A percentile compares a stretch with the other conserved stretches of the same genome.
phyloP scores from a whole-genome alignment of 495 filamentous ascomycete species.

The Penicillium psychrofluorescens region DNA sequence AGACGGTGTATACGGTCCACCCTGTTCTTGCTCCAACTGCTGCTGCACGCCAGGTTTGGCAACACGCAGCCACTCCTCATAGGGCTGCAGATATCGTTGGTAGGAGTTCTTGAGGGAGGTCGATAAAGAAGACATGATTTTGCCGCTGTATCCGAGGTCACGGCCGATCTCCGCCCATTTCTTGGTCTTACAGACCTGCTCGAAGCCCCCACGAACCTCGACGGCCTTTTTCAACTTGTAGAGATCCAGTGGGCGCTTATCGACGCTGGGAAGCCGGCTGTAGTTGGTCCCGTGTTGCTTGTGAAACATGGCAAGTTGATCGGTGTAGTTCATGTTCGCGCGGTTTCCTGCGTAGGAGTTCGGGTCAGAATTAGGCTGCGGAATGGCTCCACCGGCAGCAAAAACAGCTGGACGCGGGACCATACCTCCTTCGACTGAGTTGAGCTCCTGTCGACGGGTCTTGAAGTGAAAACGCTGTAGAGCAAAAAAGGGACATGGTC shows the following conservation, averaged over 20 bases:
- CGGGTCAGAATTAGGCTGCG: slow-evolving; percentile 30
- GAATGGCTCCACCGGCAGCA: slow-evolving; percentile 24
- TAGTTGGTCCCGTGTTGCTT: slow-evolving; percentile 92
- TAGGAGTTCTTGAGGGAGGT: slow-evolving; percentile 99
- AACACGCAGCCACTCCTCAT: slow-evolving; percentile 87
- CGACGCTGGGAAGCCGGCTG: slow-evolving; percentile 89
- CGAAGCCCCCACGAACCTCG: slow-evolving; percentile 86
- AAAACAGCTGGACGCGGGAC: slow-evolving; percentile 27
- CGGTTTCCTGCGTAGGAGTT: slow-evolving; percentile 62
- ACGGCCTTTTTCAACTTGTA: slow-evolving; percentile 97
- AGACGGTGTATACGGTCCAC: slow-evolving; percentile 90
- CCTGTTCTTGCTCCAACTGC: slow-evolving; percentile 86
- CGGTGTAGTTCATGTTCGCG: slow-evolving; percentile 91
- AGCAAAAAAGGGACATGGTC: slow-evolving; percentile 3
- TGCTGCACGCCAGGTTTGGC: slow-evolving; percentile 97
- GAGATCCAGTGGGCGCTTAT: slow-evolving; percentile 94
- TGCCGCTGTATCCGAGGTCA: slow-evolving; percentile 95
- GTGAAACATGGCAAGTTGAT: slow-evolving; percentile 93
- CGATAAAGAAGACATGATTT: slow-evolving; percentile 99
- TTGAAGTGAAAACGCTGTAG: slow-evolving; percentile 89
- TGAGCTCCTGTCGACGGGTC: slow-evolving; percentile 93
- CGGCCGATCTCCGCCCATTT: slow-evolving; percentile 99
- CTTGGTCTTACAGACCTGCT: slow-evolving; percentile 91
- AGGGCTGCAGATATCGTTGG: slow-evolving; percentile 90
- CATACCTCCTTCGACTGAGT: slow-evolving; percentile 97